phyloP scores from a whole-genome alignment of 805 yeast genomes.

The Metschnikowia bowlesiae region DNA sequence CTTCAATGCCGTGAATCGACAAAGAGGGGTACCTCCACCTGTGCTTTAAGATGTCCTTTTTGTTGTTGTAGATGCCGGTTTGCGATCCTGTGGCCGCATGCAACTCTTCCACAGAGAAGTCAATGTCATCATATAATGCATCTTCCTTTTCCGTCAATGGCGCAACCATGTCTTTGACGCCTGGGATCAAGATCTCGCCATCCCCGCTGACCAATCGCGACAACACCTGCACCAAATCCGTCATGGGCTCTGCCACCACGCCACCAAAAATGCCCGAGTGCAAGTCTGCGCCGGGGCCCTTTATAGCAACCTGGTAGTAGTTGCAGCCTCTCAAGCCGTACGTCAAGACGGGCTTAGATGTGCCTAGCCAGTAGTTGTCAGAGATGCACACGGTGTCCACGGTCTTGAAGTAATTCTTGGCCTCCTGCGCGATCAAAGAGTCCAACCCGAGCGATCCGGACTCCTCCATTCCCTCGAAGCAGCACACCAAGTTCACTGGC shows the following conservation, averaged over 20 bases:
- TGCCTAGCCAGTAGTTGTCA: constrained; percentile 98
- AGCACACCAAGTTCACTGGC: constrained; percentile 88
- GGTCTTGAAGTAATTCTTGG: constrained; percentile 71
- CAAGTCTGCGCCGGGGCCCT: constrained; percentile 95
- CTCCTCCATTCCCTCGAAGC: constrained; percentile 99
- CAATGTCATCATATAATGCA: constrained; percentile 76
- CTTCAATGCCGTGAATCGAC: constrained; percentile 95
- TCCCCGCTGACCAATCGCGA: constrained; percentile 69
- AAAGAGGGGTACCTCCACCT: constrained; percentile 99
- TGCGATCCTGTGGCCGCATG: constrained; percentile 85
- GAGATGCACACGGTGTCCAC: constrained; percentile 94
- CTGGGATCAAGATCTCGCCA: constrained; percentile 85
- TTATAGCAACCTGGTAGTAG: constrained; percentile 77
- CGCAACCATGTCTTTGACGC: constrained; percentile 91
- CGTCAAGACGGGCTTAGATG: constrained; percentile 92
- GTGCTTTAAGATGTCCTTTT: constrained; percentile 88
- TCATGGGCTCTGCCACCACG: constrained; percentile 94
- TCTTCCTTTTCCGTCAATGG: constrained; percentile 81
- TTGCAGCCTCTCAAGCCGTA: constrained; percentile 97
- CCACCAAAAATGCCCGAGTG: constrained; percentile 99
- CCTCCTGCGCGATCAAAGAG: constrained; percentile 73
- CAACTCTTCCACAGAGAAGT: constrained; percentile 77
- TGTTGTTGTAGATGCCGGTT: constrained; percentile 71
- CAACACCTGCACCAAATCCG: constrained; percentile 79
- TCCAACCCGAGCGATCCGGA: constrained; percentile 93